Evolutionary conservation across 495 filamentous ascomycete genomes (phyloP), one percentile per base, ranked within the genome.

Genomic region (Talaromyces ruber): DNA sequence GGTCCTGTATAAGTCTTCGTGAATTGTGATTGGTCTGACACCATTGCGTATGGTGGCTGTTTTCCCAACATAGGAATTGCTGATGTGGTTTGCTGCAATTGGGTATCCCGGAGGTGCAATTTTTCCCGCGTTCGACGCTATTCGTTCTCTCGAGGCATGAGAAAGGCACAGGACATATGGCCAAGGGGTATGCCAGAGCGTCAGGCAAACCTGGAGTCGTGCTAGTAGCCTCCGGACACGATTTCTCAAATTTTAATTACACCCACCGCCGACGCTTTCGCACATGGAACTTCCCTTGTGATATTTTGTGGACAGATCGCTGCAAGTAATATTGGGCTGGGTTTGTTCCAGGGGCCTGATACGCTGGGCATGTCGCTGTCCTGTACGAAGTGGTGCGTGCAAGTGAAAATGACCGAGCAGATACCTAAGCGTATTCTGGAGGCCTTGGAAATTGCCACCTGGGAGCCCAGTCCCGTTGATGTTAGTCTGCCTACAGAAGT

Each of bases 121-220:
- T 3, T 11, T 34, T 34, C 30, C 30, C 4, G 30, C 12, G 4
- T 34, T 34, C 30, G 30, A 34, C 9, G 30, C 30, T 11, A 34
- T 86, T 87, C 70, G 77, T 86, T 61, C 76, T 86, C 2, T 81
- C 84, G 4, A 72, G 76, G 57, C 84, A 86, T 70, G 84, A 87
- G 68, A 84, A 87, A 70, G 84, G 84, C 14, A 84, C 83, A 39
- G 83, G 84, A 22, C 84, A 87, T 66, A 87, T 86, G 84, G 84
- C 84, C 1, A 80, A 87, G 64, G 84, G 84, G n/a, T 87, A 86
- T 69, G 83, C 84, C 14, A 72, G 83, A 18, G 84, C 80, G 29
- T 80, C 78, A 26, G 82, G 83, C 18, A 81, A 80, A 61, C 82
- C 83, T 16, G 83, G 84, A 52, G 82, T 87, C 24, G 82, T 87